A percentile compares a stretch with the other conserved stretches of the same genome.
Evolutionary conservation across 768 basidiomycete species (phyloP).

Genomic region (Strobilomyces echinocephalus): DNA sequence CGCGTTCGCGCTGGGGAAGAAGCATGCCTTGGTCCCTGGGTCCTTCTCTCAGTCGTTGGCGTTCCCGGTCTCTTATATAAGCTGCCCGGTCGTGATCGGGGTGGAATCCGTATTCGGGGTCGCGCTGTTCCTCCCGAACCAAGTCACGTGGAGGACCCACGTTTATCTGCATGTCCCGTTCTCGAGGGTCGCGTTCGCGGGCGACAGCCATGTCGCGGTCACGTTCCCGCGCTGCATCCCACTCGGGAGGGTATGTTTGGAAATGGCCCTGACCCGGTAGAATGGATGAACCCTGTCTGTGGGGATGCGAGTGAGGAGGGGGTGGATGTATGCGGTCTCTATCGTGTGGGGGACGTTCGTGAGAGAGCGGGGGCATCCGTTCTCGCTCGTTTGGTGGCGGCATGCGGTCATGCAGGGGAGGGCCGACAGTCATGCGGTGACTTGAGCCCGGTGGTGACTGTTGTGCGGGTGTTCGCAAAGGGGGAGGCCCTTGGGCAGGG

Average conservation of each 20-base stretch:
- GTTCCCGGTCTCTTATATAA: constrained; percentile 25
- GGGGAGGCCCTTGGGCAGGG: constrained; percentile 15
- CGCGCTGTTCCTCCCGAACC: constrained; percentile 23
- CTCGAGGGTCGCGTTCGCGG: constrained; percentile 17
- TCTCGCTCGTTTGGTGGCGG: constrained; percentile 23
- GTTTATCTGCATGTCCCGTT: constrained; percentile 18
- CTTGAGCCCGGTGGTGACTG: constrained; percentile 24
- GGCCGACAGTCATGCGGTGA: constrained; percentile 18
- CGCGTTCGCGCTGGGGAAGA: constrained; percentile 24
- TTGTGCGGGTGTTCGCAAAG: constrained; percentile 14
- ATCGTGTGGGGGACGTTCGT: constrained; percentile 21
- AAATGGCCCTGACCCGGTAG: constrained; percentile 32
- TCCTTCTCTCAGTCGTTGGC: constrained; percentile 17
- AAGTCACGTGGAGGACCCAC: constrained; percentile 21
- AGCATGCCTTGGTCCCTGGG: constrained; percentile 17
- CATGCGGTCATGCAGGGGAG: constrained; percentile 21
- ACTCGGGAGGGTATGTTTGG: constrained; percentile 26
- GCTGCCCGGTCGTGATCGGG: constrained; percentile 19
- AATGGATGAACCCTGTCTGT: constrained; percentile 13
- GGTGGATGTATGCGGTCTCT: constrained; percentile 29
- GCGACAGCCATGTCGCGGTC: constrained; percentile 12
- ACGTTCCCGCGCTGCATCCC: constrained; percentile 24
- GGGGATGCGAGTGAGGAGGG: constrained; percentile 18
- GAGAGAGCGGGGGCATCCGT: constrained; percentile 20
- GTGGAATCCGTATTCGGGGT: constrained; percentile 21